These are phyloP conservation scores for Lachnellula cervina DNA, from an alignment of 2,329 filamentous ascomycete species.

Conservation along the genomic window DNA sequence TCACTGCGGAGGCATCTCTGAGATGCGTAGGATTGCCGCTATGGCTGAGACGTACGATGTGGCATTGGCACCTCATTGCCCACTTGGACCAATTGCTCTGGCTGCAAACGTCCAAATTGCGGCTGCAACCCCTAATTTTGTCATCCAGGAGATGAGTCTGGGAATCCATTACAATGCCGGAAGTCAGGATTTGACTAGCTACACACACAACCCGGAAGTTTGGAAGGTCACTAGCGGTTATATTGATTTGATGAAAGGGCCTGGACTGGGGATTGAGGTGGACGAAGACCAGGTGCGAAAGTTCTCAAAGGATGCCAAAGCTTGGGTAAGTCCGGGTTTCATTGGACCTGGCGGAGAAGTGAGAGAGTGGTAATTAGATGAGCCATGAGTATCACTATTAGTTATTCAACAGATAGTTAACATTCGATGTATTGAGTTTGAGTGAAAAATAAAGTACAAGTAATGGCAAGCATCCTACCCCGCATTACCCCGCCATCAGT, in stretches of 20 bases:
- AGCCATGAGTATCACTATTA: background rate
- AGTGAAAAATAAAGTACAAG: no score
- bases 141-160: slow-evolving; percentile 73
- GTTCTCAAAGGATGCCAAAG: slow-evolving; percentile 50
- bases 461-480: no score
- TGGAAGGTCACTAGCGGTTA: slow-evolving; percentile 65
- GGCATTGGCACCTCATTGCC: slow-evolving; percentile 68
- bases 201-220: slow-evolving; percentile 58
- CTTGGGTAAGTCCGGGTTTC: slow-evolving; percentile 65
- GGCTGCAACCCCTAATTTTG: slow-evolving; percentile 57
- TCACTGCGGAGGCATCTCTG: slow-evolving; percentile 69
- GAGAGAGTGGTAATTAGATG: slow-evolving; percentile 55
- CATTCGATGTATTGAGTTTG: no score
- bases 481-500: no score
- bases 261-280: slow-evolving; percentile 64
- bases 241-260: slow-evolving; percentile 53
- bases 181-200: slow-evolving; percentile 60
- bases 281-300: slow-evolving; percentile 64
- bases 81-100: slow-evolving; percentile 66
- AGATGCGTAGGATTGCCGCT: slow-evolving; percentile 62
- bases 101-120: slow-evolving; percentile 68
- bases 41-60: slow-evolving; percentile 73
- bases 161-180: slow-evolving; percentile 76
- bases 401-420: no score
- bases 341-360: slow-evolving; percentile 62